phyloP scores from a whole-genome alignment of 164 flowering plant genomes.

The Piper betle region DNA sequence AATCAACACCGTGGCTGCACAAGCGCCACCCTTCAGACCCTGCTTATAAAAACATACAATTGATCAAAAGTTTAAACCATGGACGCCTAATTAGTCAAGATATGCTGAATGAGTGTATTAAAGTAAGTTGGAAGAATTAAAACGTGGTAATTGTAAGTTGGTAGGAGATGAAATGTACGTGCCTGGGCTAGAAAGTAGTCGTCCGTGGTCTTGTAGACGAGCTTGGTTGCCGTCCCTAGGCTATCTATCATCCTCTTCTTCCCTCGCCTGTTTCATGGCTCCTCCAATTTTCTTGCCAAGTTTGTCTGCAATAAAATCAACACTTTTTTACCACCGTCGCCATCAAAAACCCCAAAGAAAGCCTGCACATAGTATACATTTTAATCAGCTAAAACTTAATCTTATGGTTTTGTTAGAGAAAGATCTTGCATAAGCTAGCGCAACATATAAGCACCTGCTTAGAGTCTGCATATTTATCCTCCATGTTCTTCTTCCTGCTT shows the following conservation, averaged over 20 bases:
- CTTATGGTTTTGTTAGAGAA: not conserved
- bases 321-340: constrained; percentile 48
- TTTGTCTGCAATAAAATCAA: constrained; percentile 33
- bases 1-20: constrained; percentile 35
- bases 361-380: constrained; percentile 16
- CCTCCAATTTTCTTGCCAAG: constrained; percentile 36
- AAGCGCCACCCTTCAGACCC: constrained; percentile 40
- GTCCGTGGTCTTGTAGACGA: constrained; percentile 31
- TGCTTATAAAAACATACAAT: constrained; percentile 7
- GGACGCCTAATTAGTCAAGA: not conserved
- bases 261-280: constrained; percentile 3
- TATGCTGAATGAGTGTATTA: not conserved
- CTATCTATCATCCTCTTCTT: constrained; percentile 3
- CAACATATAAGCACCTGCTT: constrained; percentile 20
- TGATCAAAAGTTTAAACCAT: not conserved
- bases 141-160: not conserved
- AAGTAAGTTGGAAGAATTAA: not conserved
- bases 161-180: not conserved
- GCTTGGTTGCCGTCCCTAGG: constrained; percentile 22
- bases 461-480: constrained; percentile 27
- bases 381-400: not conserved
- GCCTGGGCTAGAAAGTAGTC: constrained; percentile 35
- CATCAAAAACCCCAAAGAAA: constrained; percentile 40
- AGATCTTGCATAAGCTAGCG: not conserved
- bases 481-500: constrained; percentile 35